Evolutionary conservation across 2,329 filamentous ascomycete species (phyloP).

Genomic region (Botrytis galanthina): DNA sequence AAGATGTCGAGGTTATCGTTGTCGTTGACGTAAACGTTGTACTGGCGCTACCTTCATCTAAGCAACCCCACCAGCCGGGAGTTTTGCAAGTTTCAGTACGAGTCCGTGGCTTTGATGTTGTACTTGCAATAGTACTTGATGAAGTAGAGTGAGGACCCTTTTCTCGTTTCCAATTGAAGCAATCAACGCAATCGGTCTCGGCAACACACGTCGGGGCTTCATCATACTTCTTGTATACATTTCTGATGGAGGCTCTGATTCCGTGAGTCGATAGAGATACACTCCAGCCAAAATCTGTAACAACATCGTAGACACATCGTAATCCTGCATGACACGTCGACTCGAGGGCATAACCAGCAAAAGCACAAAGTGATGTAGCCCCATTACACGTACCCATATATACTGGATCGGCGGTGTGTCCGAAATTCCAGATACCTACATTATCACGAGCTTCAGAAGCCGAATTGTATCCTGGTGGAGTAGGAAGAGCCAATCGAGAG

Average conservation of each 20-base stretch:
- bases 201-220: conserved; percentile 69
- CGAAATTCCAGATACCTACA: conserved; percentile 82
- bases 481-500: conserved; percentile 76
- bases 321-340: conserved; percentile 80
- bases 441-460: conserved; percentile 61
- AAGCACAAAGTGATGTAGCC: conserved; percentile 81
- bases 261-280: conserved; percentile 86
- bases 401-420: conserved; percentile 89
- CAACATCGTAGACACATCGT: conserved; percentile 87
- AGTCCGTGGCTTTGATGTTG: conserved; percentile 56
- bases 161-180: conserved; percentile 88
- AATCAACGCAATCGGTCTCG: conserved; percentile 79
- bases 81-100: conserved; percentile 82
- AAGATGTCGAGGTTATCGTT: conserved; percentile 17
- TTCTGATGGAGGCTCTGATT: conserved; percentile 78
- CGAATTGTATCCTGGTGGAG: conserved; percentile 60
- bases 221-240: conserved; percentile 81
- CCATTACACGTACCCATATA: conserved; percentile 91
- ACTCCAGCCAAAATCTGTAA: conserved; percentile 85
- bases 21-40: conserved; percentile 35
- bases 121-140: conserved; percentile 57
- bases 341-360: conserved; percentile 83
- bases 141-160: conserved; percentile 79
- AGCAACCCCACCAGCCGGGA: conserved; percentile 67
- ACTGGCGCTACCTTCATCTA: conserved; percentile 44